Evolutionary conservation across 2,329 filamentous ascomycete genomes (phyloP).

Genomic region (Rutstroemia sp.): DNA sequence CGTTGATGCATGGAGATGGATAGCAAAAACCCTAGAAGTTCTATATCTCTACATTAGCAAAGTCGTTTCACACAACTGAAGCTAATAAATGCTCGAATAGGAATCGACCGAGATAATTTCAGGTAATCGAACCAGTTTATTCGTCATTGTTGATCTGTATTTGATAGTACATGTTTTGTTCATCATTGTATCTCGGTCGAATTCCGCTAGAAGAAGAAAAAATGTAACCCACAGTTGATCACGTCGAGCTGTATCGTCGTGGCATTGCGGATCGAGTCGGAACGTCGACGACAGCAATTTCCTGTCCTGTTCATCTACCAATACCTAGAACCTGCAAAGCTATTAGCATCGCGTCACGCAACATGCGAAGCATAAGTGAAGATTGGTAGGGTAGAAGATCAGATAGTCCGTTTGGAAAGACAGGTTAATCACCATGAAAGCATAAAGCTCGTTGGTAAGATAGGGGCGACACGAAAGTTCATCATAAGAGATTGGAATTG

Average conservation of each 20-base stretch:
- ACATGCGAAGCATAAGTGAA: not conserved
- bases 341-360: slow-evolving; percentile 12
- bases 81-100: not conserved
- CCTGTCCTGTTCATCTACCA: not conserved
- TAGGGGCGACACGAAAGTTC: slow-evolving; percentile 52
- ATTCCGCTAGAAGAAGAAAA: not conserved
- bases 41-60: slow-evolving; percentile 1
- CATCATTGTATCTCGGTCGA: slow-evolving; percentile 32
- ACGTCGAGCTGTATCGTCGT: not conserved
- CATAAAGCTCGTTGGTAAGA: slow-evolving; percentile 37
- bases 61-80: not conserved
- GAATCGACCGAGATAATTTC: slow-evolving; percentile 14
- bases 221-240: slow-evolving; percentile 22
- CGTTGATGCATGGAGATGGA: not conserved
- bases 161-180: slow-evolving; percentile 38
- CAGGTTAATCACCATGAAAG: slow-evolving; percentile 49
- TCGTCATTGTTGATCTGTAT: slow-evolving; percentile 34
- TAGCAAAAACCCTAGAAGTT: not conserved
- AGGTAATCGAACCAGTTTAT: slow-evolving; percentile 34
- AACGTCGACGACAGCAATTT: not conserved
- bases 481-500: slow-evolving; percentile 35
- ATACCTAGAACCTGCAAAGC: slow-evolving; percentile 4
- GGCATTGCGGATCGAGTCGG: not conserved
- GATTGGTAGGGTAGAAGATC: slow-evolving; percentile 25
- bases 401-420: slow-evolving; percentile 52